Conservation (phyloP, 129 eudicot species). For the Artemisia annua region DNA sequence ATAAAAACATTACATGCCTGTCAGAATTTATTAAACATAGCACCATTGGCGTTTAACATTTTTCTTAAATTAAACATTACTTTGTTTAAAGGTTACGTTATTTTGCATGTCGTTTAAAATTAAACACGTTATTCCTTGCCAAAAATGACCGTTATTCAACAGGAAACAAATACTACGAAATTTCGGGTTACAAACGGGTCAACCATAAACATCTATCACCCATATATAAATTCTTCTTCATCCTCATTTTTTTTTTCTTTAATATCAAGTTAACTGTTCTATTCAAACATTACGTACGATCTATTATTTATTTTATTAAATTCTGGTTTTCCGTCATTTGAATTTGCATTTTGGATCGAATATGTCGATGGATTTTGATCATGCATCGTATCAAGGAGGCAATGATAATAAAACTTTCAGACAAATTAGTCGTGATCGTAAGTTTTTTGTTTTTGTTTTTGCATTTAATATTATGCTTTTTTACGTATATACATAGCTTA, state of each 20-base stretch:
- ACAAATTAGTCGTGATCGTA: conserved; percentile 80
- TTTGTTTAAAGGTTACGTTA: no score
- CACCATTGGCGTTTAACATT: no score
- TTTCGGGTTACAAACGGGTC: conserved; percentile 27
- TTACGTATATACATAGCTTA: not conserved
- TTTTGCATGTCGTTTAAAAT: not conserved
- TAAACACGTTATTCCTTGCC: conserved; percentile 6
- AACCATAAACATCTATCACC: conserved; percentile 15
- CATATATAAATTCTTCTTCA: conserved; percentile 11
- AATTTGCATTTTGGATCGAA: conserved; percentile 15
- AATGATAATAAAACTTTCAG: conserved; percentile 57
- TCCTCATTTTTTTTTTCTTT: conserved; percentile 13
- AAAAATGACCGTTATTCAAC: conserved; percentile 25
- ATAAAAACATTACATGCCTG: no score
- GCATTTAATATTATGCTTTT: no score
- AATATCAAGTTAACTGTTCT: conserved; percentile 19
- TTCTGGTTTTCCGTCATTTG: conserved; percentile 11
- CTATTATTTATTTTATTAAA: not conserved
- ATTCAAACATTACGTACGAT: conserved; percentile 8
- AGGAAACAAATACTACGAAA: conserved; percentile 5
- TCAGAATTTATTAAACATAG: no score
- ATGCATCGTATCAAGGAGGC: conserved; percentile 52
- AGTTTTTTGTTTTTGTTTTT: conserved; percentile 17
- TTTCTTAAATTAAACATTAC: no score
- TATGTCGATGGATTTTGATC: conserved; percentile 74